A percentile compares a stretch with the other conserved stretches of the same genome.
These are phyloP conservation scores for Penicillium simplicissimum DNA, from an alignment of 495 filamentous ascomycete genomes.

Conservation along the genomic window DNA sequence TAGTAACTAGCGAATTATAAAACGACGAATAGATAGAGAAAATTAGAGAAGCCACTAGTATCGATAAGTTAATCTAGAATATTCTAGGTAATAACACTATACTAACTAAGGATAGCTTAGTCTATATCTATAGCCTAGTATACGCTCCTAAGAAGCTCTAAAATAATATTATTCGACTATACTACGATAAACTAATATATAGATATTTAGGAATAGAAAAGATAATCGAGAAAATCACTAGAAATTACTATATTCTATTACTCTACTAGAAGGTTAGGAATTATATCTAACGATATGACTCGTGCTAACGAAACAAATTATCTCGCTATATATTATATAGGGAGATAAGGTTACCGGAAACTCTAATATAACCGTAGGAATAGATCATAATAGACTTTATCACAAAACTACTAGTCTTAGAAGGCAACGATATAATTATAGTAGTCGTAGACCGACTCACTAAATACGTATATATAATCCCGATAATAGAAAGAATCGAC, in stretches of 20 bases:
- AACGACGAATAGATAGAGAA: neutral
- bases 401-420: neutral
- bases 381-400: slow-evolving; percentile 4
- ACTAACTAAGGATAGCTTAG: neutral
- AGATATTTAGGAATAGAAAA: neutral
- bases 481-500: too few relatives aligned
- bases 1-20: neutral
- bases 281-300: neutral
- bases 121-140: neutral
- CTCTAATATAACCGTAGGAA: neutral
- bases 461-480: too few relatives aligned
- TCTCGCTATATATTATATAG: neutral
- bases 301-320: neutral
- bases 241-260: neutral
- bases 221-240: neutral
- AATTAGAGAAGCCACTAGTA: neutral
- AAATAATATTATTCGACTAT: neutral
- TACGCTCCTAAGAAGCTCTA: neutral
- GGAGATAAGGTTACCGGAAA: neutral
- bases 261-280: neutral
- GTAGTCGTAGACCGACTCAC: slow-evolving; percentile 3
- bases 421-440: neutral
- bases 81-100: neutral
- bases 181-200: neutral
- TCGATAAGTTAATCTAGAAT: neutral